These are phyloP conservation scores for Steccherinum ochraceum DNA, from an alignment of 768 basidiomycete genomes.

Conservation along the genomic window DNA sequence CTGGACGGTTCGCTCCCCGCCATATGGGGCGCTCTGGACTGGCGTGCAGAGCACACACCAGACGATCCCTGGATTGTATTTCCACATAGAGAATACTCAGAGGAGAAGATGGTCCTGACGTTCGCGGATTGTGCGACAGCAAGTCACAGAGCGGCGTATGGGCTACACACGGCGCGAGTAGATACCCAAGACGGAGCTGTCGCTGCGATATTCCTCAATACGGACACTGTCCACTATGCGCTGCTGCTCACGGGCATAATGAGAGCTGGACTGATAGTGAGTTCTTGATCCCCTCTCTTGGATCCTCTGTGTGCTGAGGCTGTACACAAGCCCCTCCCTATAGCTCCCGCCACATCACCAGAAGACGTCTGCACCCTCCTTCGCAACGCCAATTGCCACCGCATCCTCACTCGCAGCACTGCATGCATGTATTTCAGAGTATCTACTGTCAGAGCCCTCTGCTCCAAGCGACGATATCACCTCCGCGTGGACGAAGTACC, in stretches of 20 bases:
- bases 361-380: slow-evolving; percentile 30
- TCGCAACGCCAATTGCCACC: slow-evolving; percentile 30
- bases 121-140: slow-evolving; percentile 1
- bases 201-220: slow-evolving; percentile 3
- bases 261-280: slow-evolving; percentile 7
- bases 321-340: slow-evolving; percentile 23
- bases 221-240: slow-evolving; percentile 1
- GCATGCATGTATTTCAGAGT: background rate
- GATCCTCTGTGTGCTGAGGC: background rate
- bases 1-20: slow-evolving; percentile 5
- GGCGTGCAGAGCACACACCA: slow-evolving; percentile 4
- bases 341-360: slow-evolving; percentile 31
- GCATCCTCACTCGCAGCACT: slow-evolving; percentile 26
- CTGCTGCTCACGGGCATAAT: background rate
- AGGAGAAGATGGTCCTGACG: background rate
- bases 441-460: background rate
- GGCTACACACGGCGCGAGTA: background rate
- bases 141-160: slow-evolving; percentile 4
- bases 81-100: background rate
- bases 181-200: background rate
- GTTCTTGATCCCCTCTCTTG: background rate
- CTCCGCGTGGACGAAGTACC: background rate
- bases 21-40: slow-evolving; percentile 3
- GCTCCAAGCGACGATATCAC: background rate
- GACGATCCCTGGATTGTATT: background rate